These are phyloP conservation scores for Kwoniella dejecticola DNA, from an alignment of 768 basidiomycete genomes.

Conservation along the genomic window DNA sequence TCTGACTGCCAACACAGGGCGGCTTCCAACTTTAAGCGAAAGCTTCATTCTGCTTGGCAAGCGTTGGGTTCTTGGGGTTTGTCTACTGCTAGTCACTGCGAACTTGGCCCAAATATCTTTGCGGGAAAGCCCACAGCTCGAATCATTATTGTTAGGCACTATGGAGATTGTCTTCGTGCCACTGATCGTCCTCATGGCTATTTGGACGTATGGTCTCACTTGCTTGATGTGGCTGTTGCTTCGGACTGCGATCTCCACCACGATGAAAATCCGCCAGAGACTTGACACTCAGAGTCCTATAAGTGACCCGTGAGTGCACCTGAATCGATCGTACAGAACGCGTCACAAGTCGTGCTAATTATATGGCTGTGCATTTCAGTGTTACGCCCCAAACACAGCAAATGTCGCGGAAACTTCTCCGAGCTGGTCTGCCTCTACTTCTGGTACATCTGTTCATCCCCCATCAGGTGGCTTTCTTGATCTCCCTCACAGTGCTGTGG, in stretches of 20 bases:
- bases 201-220: constrained; percentile 13
- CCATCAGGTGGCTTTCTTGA: constrained; percentile 87
- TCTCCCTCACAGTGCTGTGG: constrained; percentile 61
- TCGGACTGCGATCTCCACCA: not conserved
- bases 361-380: too few relatives aligned
- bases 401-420: not conserved
- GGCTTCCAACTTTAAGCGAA: constrained; percentile 25
- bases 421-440: constrained; percentile 58
- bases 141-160: constrained; percentile 5
- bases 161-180: constrained; percentile 1
- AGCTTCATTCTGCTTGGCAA: constrained; percentile 10
- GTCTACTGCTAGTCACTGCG: constrained; percentile 55
- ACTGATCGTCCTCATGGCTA: constrained; percentile 7
- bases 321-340: too few relatives aligned
- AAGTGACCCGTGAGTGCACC: too few relatives aligned
- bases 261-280: not conserved
- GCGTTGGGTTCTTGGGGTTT: constrained; percentile 57
- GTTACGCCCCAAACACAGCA: too few relatives aligned
- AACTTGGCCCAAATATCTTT: not conserved
- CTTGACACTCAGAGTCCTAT: too few relatives aligned
- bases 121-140: not conserved
- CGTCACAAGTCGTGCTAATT: too few relatives aligned
- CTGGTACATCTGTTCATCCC: constrained; percentile 78
- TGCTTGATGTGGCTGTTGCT: not conserved
- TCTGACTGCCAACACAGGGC: constrained; percentile 12